phyloP scores from a whole-genome alignment of 2,329 filamentous ascomycete species.

The Fusarium penzigii region DNA sequence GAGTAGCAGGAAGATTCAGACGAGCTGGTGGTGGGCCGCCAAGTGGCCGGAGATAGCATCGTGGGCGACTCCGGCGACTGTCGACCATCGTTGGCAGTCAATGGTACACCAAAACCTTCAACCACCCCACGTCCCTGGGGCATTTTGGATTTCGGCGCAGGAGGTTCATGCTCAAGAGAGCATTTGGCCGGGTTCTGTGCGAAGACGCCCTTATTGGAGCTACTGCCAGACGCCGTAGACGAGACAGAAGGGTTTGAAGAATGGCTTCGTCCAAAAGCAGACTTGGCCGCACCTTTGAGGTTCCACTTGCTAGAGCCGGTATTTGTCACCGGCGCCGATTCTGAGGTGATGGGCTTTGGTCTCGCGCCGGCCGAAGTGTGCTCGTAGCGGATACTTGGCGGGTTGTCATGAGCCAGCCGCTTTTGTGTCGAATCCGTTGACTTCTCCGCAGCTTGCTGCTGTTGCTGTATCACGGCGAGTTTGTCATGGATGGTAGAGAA shows the following conservation, averaged over 20 bases:
- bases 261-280: slow-evolving; percentile 30
- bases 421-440: slow-evolving; percentile 9
- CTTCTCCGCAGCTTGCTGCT: slow-evolving; percentile 2
- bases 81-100: slow-evolving; percentile 3
- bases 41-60: slow-evolving; percentile 2
- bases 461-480: slow-evolving; percentile 12
- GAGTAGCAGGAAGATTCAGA: slow-evolving; percentile 40
- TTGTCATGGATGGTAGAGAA: neutral
- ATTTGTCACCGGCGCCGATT: slow-evolving; percentile 12
- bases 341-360: slow-evolving; percentile 21
- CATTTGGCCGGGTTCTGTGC: slow-evolving; percentile 2
- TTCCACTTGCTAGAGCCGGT: slow-evolving; percentile 29
- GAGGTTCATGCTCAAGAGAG: slow-evolving; percentile 14
- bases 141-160: slow-evolving; percentile 3
- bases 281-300: slow-evolving; percentile 38
- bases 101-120: neutral
- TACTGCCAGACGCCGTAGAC: slow-evolving; percentile 13
- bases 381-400: slow-evolving; percentile 33
- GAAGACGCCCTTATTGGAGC: neutral
- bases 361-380: slow-evolving; percentile 23
- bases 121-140: neutral
- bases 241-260: slow-evolving; percentile 14
- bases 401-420: slow-evolving; percentile 13
- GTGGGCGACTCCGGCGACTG: slow-evolving; percentile 1
- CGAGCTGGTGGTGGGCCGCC: slow-evolving; percentile 31